Conservation (phyloP, 2,329 filamentous ascomycete genomes). For the Reticulascus tulasneorum region DNA sequence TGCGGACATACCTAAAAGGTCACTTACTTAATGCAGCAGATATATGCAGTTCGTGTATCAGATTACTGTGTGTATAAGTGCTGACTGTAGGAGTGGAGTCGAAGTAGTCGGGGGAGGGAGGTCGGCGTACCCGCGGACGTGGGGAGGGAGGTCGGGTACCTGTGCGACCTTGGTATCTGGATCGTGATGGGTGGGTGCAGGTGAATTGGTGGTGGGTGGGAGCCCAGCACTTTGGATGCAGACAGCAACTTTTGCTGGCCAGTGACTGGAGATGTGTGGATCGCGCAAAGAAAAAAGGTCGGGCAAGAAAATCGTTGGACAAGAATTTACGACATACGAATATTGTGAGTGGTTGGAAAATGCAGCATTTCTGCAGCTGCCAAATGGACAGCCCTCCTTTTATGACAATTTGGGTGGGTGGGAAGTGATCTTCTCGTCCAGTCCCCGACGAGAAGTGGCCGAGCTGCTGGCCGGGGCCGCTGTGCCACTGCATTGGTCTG, state of each 20-base stretch:
- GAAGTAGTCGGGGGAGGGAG: slow-evolving; percentile 7
- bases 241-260: neutral
- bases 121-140: slow-evolving; percentile 5
- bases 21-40: slow-evolving; percentile 12
- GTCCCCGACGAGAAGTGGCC: slow-evolving; percentile 5
- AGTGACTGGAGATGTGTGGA: neutral
- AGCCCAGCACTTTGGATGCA: slow-evolving; percentile 1
- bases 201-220: neutral
- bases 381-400: slow-evolving; percentile 11
- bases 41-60: slow-evolving; percentile 11
- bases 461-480: slow-evolving; percentile 1
- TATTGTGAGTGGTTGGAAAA: slow-evolving; percentile 13
- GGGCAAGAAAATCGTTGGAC: slow-evolving; percentile 9
- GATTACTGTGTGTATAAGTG: slow-evolving; percentile 12
- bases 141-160: neutral
- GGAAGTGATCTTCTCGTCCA: slow-evolving; percentile 2
- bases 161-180: neutral
- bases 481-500: slow-evolving; percentile 7
- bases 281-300: neutral
- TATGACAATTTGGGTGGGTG: slow-evolving; percentile 6
- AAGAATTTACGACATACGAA: slow-evolving; percentile 8
- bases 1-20: slow-evolving; percentile 15
- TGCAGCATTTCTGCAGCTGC: slow-evolving; percentile 8
- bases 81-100: slow-evolving; percentile 10
- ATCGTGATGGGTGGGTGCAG: neutral